Conservation (phyloP, 2,329 filamentous ascomycete genomes). For the Clarireedia monteithiana region DNA sequence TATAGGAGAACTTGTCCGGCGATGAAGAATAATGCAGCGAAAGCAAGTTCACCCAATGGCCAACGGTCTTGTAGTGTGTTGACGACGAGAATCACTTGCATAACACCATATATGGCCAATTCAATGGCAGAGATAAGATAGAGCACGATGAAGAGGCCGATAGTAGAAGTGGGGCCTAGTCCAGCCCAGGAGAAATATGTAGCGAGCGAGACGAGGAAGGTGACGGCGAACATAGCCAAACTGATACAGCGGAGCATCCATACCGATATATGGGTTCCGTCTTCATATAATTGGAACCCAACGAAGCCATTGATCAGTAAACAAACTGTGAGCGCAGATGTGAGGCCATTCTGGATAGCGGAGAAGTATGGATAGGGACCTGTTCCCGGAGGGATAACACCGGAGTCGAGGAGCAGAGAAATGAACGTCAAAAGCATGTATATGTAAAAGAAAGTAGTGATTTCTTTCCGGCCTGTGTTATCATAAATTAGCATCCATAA, state of each 20-base stretch:
- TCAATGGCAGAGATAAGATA: conserved; percentile 88
- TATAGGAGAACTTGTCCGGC: conserved; percentile 90
- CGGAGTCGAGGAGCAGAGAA: conserved; percentile 86
- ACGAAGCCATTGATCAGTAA: conserved; percentile 96
- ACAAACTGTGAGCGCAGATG: conserved; percentile 79
- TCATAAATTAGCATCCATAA: conserved; percentile 12
- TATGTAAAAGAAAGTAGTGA: conserved; percentile 91
- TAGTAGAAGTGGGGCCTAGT: conserved; percentile 73
- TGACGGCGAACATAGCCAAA: conserved; percentile 73
- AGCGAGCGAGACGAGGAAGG: conserved; percentile 77
- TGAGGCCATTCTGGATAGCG: conserved; percentile 75
- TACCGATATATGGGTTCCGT: conserved; percentile 85
- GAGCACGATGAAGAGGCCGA: conserved; percentile 83
- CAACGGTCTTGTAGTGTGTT: conserved; percentile 91
- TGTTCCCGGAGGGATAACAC: conserved; percentile 79
- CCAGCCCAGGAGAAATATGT: conserved; percentile 93
- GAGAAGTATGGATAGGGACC: conserved; percentile 84
- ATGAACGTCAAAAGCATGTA: conserved; percentile 86
- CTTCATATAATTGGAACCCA: conserved; percentile 96
- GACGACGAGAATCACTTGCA: conserved; percentile 82
- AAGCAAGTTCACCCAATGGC: conserved; percentile 86
- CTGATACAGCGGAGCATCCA: conserved; percentile 84
- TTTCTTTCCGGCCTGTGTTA: conserved; percentile 51
- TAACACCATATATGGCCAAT: conserved; percentile 73
- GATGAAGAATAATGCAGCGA: conserved; percentile 86